A percentile compares a stretch with the other conserved stretches of the same genome.
These are phyloP conservation scores for Avena atlantica DNA, from an alignment of 176 grass and related monocot genomes.

Conservation along the genomic window DNA sequence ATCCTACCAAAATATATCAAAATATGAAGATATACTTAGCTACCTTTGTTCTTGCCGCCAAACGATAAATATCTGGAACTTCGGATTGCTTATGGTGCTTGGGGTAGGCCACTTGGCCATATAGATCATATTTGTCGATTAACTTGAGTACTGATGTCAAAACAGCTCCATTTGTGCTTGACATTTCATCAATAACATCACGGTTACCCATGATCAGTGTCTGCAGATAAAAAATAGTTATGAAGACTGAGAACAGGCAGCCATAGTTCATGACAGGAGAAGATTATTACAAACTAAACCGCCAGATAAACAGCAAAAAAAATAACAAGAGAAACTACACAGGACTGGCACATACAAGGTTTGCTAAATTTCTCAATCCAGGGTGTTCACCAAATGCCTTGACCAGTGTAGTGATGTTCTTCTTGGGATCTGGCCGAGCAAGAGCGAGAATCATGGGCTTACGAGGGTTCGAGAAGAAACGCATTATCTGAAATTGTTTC, in stretches of 20 bases:
- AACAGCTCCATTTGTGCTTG: constrained; percentile 75
- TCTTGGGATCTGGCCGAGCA: constrained; percentile 81
- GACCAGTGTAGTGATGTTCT: constrained; percentile 81
- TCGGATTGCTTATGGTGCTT: constrained; percentile 94
- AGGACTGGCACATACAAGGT: constrained; percentile 60
- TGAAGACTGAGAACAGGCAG: not conserved
- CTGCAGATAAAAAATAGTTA: constrained; percentile 49
- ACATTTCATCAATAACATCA: constrained; percentile 91
- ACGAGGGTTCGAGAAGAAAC: constrained; percentile 79
- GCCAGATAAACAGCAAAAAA: constrained; percentile 6
- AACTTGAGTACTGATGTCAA: constrained; percentile 79
- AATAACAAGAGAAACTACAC: constrained; percentile 30
- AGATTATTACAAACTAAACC: constrained; percentile 11
- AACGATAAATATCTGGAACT: constrained; percentile 87
- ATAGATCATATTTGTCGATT: constrained; percentile 92
- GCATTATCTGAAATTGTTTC: constrained; percentile 69
- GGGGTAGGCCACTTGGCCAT: constrained; percentile 87
- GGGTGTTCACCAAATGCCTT: constrained; percentile 89
- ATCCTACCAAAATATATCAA: constrained; percentile 30
- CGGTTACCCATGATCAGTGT: constrained; percentile 93
- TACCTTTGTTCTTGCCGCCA: constrained; percentile 87
- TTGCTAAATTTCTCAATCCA: constrained; percentile 81
- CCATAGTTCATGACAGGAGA: not conserved
- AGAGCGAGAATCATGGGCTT: constrained; percentile 93
- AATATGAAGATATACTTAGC: not conserved